Evolutionary conservation across 2,329 filamentous ascomycete species (phyloP), one percentile per base, ranked within the genome.

Genomic region (Colletotrichum sp.): DNA sequence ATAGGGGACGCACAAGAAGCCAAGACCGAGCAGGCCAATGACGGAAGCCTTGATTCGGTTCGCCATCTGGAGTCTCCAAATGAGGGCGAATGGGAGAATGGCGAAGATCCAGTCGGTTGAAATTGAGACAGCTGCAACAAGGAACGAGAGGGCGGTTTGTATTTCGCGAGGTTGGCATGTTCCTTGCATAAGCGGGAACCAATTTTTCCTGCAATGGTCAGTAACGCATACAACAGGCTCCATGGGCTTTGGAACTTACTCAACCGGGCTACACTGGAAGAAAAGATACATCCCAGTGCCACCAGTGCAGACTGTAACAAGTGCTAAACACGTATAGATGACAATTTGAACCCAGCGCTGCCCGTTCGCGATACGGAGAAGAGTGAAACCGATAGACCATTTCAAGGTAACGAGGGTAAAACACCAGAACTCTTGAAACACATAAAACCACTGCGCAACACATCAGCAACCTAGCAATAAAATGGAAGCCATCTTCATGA

Each of bases 251-350:
- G 63, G n/a, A 15, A 73, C 73, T 52, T 32, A 75, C 73, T 75
- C 73, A 60, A 73, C 73, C 9, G 73, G 73, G 7, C 64, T 67
- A 13, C 73, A 75, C 30, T 73, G 73, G 6, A 75, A 75, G 18
- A 75, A 75, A 43, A 75, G n/a, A 10, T 75, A 75, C 73, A 75
- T 73, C 43, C 73, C 73, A n/a, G 73, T 75, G n/a, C 73, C 73
- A 24, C 73, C 73, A 5, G 73, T 75, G 34, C 73, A 75, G 3
- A 73, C 26, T 26, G 73, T 73, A n/a, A 75, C 73, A 6, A 75
- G 7, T 26, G 43, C 64, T 18, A 75, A 58, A 21, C 73, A 75
- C 2, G 70, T 69, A 28, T 73, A 75, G n/a, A 75, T 73, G 18
- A 75, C 48, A 9, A 69, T 38, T 21, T 75, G 73, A 21, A 75